Evolutionary conservation across 805 yeast species (phyloP).

Genomic region (Vanderwaltozyma polyspora): DNA sequence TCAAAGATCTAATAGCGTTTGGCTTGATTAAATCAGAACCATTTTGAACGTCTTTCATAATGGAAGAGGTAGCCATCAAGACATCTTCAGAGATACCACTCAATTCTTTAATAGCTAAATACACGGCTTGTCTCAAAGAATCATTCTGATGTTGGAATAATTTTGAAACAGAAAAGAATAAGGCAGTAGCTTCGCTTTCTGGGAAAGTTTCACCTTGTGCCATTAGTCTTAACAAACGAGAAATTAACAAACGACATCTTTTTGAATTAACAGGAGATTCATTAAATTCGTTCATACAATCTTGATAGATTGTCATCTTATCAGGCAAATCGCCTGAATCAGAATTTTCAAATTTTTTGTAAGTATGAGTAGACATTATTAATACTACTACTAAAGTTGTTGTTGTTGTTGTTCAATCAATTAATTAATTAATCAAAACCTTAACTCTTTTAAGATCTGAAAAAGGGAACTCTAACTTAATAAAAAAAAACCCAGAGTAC

Average conservation of each 20-base stretch:
- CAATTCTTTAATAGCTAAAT: slow-evolving; percentile 86
- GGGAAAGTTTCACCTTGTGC: slow-evolving; percentile 84
- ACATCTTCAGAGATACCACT: slow-evolving; percentile 79
- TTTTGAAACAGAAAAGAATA: slow-evolving; percentile 89
- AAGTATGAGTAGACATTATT: slow-evolving; percentile 68
- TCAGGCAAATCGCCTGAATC: slow-evolving; percentile 66
- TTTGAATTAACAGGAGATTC: slow-evolving; percentile 82
- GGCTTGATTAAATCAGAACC: slow-evolving; percentile 82
- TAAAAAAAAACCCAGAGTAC: no score
- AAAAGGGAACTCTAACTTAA: no score
- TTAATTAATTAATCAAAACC: no score
- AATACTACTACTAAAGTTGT: no score
- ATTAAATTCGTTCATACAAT: slow-evolving; percentile 85
- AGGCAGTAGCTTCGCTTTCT: slow-evolving; percentile 76
- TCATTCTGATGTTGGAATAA: slow-evolving; percentile 82
- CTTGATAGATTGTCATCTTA: slow-evolving; percentile 95
- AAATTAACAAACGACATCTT: slow-evolving; percentile 71
- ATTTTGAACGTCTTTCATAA: slow-evolving; percentile 94
- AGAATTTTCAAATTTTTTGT: slow-evolving; percentile 73
- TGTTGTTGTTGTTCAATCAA: no score
- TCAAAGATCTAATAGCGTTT: slow-evolving; percentile 84
- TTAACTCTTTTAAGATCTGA: no score
- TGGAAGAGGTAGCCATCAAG: slow-evolving; percentile 93
- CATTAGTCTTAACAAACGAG: slow-evolving; percentile 71
- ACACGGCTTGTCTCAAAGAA: slow-evolving; percentile 83